Base-by-base conservation (phyloP, 768 basidiomycete species). In the Boletus tylopilopsis region DNA sequence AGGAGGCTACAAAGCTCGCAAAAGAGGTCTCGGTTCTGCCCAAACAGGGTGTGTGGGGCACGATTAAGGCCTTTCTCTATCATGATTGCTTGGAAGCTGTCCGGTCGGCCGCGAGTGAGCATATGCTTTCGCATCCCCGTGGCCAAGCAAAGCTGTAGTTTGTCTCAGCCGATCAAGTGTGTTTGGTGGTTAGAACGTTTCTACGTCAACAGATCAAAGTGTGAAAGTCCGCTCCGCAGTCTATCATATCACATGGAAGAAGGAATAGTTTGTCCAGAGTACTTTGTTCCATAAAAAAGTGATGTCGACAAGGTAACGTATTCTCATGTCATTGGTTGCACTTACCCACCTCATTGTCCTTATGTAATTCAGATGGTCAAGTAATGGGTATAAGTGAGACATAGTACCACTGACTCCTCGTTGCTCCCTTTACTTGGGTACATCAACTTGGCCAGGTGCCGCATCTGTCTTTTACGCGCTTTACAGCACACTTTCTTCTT, bases 21-120 rank as follows among this genome's bases (percentile, higher is more conserved):
- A 74, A 78, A 22, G 61, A 69, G 36, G 68, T 84, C 47, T 72
- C 77, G 33, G 64, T 49, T 24, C 74, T 81, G 51, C 79, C 87
- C 8, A 68, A 73, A 30, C 64, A 64, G 5, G 85, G 86, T 12
- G 85, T 80, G 16, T 90, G 83, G 82, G 88, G 87, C 9, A 43
- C 84, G 44, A 85, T 88, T 61, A 88, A 85, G 82, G 61, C 61
- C 19, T 77, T 80, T 54, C 54, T 88, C 8, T 85, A 86, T 62
- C 72, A 71, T 37, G 77, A 81, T 45, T 73, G 76, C 16, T 61
- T 87, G 44, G 69, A 78, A 42, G 58, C 60, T 9, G 72, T 80
- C 15, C 55, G 49, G 12, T 41, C 54, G 49, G 60, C 61, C 42
- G 51, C 55, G 10, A 48, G 51, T 19, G 41, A 49, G 23, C 49